Evolutionary conservation across 2,329 filamentous ascomycete species (phyloP), one percentile per base, ranked within the genome.

Genomic region (Alternaria sp.): DNA sequence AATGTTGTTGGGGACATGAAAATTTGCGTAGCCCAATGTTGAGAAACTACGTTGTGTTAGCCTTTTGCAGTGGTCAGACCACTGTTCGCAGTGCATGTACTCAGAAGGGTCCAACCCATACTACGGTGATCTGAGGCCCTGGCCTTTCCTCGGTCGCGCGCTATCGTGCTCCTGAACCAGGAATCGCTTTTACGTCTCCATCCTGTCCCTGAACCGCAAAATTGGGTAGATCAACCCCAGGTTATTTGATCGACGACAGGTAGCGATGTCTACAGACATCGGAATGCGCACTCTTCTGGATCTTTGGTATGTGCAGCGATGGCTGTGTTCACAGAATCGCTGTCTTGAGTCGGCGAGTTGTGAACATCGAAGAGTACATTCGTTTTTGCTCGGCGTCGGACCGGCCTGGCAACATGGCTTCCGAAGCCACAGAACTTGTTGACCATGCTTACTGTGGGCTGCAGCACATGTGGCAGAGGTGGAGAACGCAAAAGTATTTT

Each of bases 101-200:
- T 36, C 25, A 12, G 20, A 22, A 40, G 45, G 28, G 52, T 44
- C 28, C 43, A 50, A 27, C 34, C 30, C 45, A 49, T 20, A 45
- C 38, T 50, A 43, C 38, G 16, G 43, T 50, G 22, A 51, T 38
- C 30, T 38, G 32, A 59, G 52, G 55, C 52, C 57, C 52, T 45
- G 52, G 32, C 36, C 25, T 40, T 10, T 36, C 28, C 52, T 16
- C 57, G 30, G 45, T 25, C 45, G 41, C 57, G 41, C 22, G 45
- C 57, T 48, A 50, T 59, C 27, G 44, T 56, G 30, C 38, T 56
- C 18, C 20, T 43, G 38, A 46, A n/a, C 30, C 53, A 38, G 50
- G 4, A 20, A 44, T 45, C 57, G 45, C 22, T 49, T 44, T 30
- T 20, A 9, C 43, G 18, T 45, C 57, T 25, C 32, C 45, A 30